A percentile compares a stretch with the other conserved stretches of the same genome.
Conservation (phyloP, 2,329 filamentous ascomycete species). For the Thielaviopsis euricoi region DNA sequence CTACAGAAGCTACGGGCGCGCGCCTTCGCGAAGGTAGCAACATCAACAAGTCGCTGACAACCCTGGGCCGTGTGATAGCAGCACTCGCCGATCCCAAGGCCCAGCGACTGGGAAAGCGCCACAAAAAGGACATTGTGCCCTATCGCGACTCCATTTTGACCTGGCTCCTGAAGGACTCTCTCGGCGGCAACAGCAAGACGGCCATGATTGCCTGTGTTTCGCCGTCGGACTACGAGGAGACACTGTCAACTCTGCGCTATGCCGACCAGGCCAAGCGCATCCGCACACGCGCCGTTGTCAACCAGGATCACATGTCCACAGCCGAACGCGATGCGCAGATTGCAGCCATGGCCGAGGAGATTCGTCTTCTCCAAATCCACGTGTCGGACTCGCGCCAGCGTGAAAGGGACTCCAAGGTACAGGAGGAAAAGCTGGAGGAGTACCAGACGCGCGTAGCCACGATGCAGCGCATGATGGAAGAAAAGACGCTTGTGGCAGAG, state of each 20-base stretch:
- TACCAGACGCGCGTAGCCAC: slow-evolving; percentile 80
- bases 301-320: slow-evolving; percentile 83
- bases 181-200: slow-evolving; percentile 94
- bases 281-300: slow-evolving; percentile 83
- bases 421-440: slow-evolving; percentile 77
- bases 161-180: slow-evolving; percentile 85
- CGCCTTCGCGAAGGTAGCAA: slow-evolving; percentile 88
- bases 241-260: slow-evolving; percentile 85
- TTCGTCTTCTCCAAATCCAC: slow-evolving; percentile 66
- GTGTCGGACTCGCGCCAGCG: slow-evolving; percentile 47
- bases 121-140: slow-evolving; percentile 49
- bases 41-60: slow-evolving; percentile 97
- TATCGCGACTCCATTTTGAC: slow-evolving; percentile 78
- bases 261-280: slow-evolving; percentile 97
- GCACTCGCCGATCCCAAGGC: slow-evolving; percentile 55
- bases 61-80: slow-evolving; percentile 86
- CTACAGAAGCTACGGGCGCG: slow-evolving; percentile 84
- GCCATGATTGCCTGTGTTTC: slow-evolving; percentile 98
- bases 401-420: slow-evolving; percentile 61
- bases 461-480: slow-evolving; percentile 94
- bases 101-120: slow-evolving; percentile 31
- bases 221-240: slow-evolving; percentile 92
- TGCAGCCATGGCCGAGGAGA: slow-evolving; percentile 85
- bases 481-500: slow-evolving; percentile 75
- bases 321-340: slow-evolving; percentile 93